Percentiles rank a stretch among this genome's conserved stretches.
These are phyloP conservation scores for Macrocybe gigantea DNA, from an alignment of 768 basidiomycete species.

Conservation along the genomic window DNA sequence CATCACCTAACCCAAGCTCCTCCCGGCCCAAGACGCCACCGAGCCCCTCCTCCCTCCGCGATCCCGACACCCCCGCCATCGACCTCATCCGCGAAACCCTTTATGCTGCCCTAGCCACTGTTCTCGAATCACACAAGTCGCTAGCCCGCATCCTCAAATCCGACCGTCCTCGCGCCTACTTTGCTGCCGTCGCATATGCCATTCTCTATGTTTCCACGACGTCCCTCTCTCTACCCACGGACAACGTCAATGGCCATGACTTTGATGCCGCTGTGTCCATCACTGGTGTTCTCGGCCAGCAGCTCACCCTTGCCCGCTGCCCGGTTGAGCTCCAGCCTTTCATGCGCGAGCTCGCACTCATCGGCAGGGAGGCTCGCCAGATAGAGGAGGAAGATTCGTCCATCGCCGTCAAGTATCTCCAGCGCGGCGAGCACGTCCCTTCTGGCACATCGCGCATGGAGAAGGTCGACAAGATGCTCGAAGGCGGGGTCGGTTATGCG, in stretches of 20 bases:
- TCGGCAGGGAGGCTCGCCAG: conserved; percentile 43
- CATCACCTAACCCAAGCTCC: not conserved
- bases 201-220: conserved; percentile 62
- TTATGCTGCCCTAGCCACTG: conserved; percentile 75
- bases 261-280: conserved; percentile 37
- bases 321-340: conserved; percentile 61
- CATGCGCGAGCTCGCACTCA: conserved; percentile 56
- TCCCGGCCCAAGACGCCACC: conserved; percentile 9
- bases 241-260: no score
- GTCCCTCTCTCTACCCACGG: conserved; percentile 25
- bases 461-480: conserved; percentile 48
- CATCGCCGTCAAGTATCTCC: conserved; percentile 36
- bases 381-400: conserved; percentile 51
- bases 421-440: conserved; percentile 28
- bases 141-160: conserved; percentile 50
- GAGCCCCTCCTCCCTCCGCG: conserved; percentile 32
- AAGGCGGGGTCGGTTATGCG: conserved; percentile 49
- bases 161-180: conserved; percentile 75
- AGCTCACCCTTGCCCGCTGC: conserved; percentile 53
- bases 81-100: conserved; percentile 82
- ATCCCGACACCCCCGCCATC: conserved; percentile 55
- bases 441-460: conserved; percentile 43
- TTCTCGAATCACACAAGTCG: conserved; percentile 47
- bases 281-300: conserved; percentile 51
- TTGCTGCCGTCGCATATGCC: conserved; percentile 66